These are phyloP conservation scores for Lithocarpus polystachyus DNA, from an alignment of 306 rosid genomes.

Conservation along the genomic window DNA sequence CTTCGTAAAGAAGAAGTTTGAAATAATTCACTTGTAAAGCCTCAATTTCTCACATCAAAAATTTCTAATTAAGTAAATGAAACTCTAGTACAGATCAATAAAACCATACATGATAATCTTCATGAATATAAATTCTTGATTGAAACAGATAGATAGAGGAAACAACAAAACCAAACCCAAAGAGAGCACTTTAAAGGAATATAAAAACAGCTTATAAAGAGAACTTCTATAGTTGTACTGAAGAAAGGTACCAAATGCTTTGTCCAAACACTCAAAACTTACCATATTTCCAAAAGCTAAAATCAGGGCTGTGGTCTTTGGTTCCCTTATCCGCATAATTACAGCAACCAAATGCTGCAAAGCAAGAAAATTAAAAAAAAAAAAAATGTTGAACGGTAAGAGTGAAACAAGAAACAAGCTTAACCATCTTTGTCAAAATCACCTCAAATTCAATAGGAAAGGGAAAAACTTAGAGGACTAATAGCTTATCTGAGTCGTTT, in stretches of 20 bases:
- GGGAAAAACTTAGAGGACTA: no score
- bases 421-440: neutral
- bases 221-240: neutral
- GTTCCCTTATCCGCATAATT: conserved; percentile 97
- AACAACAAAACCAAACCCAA: neutral
- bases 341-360: conserved; percentile 92
- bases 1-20: no score
- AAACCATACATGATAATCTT: neutral
- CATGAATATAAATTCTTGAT: neutral
- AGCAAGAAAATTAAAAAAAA: conserved; percentile 33
- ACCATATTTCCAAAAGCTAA: conserved; percentile 99
- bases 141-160: neutral
- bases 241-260: neutral
- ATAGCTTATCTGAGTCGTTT: neutral
- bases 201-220: neutral
- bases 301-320: conserved; percentile 89
- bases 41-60: neutral
- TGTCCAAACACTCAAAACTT: conserved; percentile 15
- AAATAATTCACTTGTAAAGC: no score
- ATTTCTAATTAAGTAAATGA: neutral
- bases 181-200: neutral
- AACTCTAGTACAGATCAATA: neutral
- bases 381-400: neutral
- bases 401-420: neutral
- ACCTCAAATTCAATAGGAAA: neutral